phyloP scores from a whole-genome alignment of 441 rosid species.

The Gossypium davidsonii region DNA sequence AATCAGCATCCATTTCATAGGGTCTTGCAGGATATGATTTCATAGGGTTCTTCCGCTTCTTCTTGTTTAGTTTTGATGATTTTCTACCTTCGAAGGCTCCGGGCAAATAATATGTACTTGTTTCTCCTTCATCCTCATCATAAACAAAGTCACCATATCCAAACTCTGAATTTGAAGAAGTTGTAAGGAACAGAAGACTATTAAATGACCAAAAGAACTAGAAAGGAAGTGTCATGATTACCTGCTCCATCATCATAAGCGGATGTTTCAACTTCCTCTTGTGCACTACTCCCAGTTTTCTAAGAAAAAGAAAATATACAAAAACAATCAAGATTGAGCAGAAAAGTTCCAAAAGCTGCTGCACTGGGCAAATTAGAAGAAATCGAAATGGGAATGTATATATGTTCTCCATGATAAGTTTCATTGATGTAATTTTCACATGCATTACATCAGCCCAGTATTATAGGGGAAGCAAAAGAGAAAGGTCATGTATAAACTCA shows the following conservation, averaged over 20 bases:
- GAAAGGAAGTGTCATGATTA: conserved; percentile 24
- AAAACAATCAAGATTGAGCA: conserved; percentile 10
- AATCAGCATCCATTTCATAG: conserved; percentile 59
- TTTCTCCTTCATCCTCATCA: conserved; percentile 91
- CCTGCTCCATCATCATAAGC: conserved; percentile 69
- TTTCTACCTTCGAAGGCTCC: conserved; percentile 56
- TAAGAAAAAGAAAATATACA: conserved; percentile 24
- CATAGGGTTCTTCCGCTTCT: conserved; percentile 51
- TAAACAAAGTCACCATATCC: conserved; percentile 48
- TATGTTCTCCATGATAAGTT: conserved; percentile 6
- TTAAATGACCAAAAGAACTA: conserved; percentile 17
- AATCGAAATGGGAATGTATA: neutral
- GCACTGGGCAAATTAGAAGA: neutral
- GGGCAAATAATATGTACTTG: conserved; percentile 63
- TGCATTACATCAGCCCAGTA: conserved; percentile 2
- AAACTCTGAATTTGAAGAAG: conserved; percentile 43
- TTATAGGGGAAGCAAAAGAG: conserved; percentile 4
- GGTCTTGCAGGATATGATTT: conserved; percentile 51
- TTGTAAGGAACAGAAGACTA: conserved; percentile 23
- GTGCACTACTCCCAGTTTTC: conserved; percentile 72
- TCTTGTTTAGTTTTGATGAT: conserved; percentile 51
- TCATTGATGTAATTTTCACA: neutral
- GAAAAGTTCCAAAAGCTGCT: conserved; percentile 1
- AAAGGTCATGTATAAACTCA: conserved; percentile 12
- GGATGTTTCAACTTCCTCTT: conserved; percentile 86